Evolutionary conservation across 768 basidiomycete species (phyloP), one percentile per base, ranked within the genome.

Genomic region (Peribolospora baueri): DNA sequence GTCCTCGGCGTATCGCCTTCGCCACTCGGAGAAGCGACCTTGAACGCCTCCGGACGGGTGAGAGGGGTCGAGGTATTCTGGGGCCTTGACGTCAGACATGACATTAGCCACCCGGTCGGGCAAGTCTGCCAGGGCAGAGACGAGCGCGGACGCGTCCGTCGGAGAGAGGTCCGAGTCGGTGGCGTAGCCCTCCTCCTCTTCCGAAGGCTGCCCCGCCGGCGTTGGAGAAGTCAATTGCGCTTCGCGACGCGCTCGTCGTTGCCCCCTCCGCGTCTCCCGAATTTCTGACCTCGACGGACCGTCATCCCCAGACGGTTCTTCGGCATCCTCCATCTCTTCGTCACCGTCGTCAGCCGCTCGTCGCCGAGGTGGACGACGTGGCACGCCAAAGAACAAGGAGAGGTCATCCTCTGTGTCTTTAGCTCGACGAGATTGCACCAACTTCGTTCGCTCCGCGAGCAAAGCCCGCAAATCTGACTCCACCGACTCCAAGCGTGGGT

Each of bases 1-100:
- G 54, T 71, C 71, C 40, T 72, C 70, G 8, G 63, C 62, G 25
- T 63, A 68, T 52, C 59, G 48, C 45, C 55, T 56, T 13, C 69
- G 54, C 71, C 71, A 72, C 36, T 65, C 66, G n/a, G 66, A 65
- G 52, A 72, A 72, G 25, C 25, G 25, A 25, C 25, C 25, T 25
- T 25, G 25, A 25, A 25, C 25, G 25, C 25, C 46, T 57, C 55
- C n/a, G 38, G 37, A n/a, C 54, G 42, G 36, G 63, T 58, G 41
- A 37, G 56, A 53, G 5, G 62, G 61, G 10, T 65, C 64, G 39
- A 57, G 54, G 48, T 55, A 65, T 10, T 61, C 61, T 14, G 57
- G 57, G n/a, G 58, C 54, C 45, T 57, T 55, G 50, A 65, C 64
- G 54, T 65, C 64, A 10, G n/a, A 41, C 42, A 65, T 63, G 14